Conservation (phyloP, 768 basidiomycete species). For the Hypholoma fasciculare region DNA sequence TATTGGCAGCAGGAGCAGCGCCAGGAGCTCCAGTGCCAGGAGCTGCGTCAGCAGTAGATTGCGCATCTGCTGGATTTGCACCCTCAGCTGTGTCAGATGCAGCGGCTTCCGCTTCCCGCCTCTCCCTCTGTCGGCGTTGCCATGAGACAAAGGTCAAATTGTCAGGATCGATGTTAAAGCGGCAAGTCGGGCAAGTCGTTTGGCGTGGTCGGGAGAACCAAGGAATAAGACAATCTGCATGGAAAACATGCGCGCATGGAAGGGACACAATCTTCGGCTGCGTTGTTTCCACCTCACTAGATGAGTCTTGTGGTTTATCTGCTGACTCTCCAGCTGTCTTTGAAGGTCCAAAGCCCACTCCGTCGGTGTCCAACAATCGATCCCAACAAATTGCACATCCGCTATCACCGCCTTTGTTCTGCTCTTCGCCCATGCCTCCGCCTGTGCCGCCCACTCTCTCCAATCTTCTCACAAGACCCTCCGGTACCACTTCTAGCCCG, state of each 20-base stretch:
- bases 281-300: slow-evolving; percentile 9
- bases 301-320: neutral
- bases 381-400: slow-evolving; percentile 83
- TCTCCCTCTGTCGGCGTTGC: slow-evolving; percentile 21
- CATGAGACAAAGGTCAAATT: slow-evolving; percentile 54
- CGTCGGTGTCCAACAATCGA: slow-evolving; percentile 49
- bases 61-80: neutral
- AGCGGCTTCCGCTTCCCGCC: slow-evolving; percentile 8
- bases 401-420: slow-evolving; percentile 33
- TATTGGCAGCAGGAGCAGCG: neutral
- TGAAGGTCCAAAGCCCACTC: slow-evolving; percentile 25
- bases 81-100: neutral
- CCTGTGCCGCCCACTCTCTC: slow-evolving; percentile 48
- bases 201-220: slow-evolving; percentile 81
- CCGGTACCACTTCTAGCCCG: slow-evolving; percentile 66
- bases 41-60: neutral
- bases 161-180: slow-evolving; percentile 83
- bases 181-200: slow-evolving; percentile 82
- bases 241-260: slow-evolving; percentile 83
- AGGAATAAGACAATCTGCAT: slow-evolving; percentile 73
- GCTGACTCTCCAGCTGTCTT: slow-evolving; percentile 7
- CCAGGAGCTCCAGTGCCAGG: neutral
- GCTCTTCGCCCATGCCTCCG: slow-evolving; percentile 28
- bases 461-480: slow-evolving; percentile 64
- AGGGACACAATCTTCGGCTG: slow-evolving; percentile 59